Conservation (phyloP, 257 asterid genomes). For the Cinchona pubescens region DNA sequence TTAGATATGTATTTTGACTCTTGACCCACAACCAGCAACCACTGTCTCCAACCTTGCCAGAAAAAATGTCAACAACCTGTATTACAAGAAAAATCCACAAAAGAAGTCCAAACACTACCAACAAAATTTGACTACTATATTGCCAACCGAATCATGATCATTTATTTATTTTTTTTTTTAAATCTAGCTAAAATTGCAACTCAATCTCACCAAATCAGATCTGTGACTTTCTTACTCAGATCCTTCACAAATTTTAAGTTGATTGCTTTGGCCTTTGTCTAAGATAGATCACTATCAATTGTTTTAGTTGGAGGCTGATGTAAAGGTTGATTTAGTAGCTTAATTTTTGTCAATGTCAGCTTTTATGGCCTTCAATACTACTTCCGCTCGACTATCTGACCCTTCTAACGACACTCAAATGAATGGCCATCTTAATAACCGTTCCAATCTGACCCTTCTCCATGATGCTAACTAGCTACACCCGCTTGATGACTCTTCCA, state of each 20-base stretch:
- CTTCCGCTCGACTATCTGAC: neutral
- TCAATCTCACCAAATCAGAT: constrained; percentile 6
- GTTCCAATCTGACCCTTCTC: neutral
- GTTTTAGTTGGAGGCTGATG: constrained; percentile 4
- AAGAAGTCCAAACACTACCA: too few species aligned
- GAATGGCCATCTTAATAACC: constrained; percentile 6
- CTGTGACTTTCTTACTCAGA: neutral
- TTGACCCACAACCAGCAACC: too few species aligned
- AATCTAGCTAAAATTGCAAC: constrained; percentile 6
- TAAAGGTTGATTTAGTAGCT: neutral
- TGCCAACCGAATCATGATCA: too few species aligned
- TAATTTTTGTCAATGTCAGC: constrained; percentile 6
- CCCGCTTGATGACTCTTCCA: neutral
- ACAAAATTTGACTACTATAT: too few species aligned
- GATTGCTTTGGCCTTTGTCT: constrained; percentile 4
- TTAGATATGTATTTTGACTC: too few species aligned
- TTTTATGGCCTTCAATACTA: neutral
- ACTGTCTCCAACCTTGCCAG: too few species aligned
- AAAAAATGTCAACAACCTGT: too few species aligned
- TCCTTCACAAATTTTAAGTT: neutral
- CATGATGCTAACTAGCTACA: too few species aligned
- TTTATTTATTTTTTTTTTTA: too few species aligned
- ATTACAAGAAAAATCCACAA: too few species aligned
- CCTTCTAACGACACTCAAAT: neutral
- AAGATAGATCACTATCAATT: constrained; percentile 11